These are phyloP conservation scores for Acacia crassicarpa DNA, from an alignment of 306 rosid genomes.

Conservation along the genomic window DNA sequence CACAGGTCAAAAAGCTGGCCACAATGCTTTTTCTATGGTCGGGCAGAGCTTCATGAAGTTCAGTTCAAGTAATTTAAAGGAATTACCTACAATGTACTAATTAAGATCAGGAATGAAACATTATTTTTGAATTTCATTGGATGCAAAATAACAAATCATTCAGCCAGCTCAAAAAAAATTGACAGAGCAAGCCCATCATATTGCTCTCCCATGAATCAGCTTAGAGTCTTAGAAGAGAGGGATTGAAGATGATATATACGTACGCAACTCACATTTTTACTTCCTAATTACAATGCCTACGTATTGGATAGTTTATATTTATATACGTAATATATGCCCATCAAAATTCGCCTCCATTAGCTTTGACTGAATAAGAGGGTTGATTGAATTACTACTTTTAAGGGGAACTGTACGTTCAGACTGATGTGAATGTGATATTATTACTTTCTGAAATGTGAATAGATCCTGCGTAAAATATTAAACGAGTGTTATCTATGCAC, in stretches of 20 bases:
- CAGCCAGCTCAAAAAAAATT: constrained; percentile 8
- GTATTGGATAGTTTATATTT: not conserved
- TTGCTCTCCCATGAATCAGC: too few species aligned
- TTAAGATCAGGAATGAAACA: constrained; percentile 2
- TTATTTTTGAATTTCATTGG: not conserved
- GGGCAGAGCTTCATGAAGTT: not conserved
- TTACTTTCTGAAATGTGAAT: not conserved
- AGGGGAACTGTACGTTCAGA: not conserved
- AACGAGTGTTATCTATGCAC: not conserved
- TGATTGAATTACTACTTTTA: not conserved
- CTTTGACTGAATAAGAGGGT: not conserved
- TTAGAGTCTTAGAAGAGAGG: not conserved
- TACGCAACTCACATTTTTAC: not conserved
- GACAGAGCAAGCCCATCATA: constrained; percentile 18
- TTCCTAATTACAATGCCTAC: not conserved
- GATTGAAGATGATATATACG: not conserved
- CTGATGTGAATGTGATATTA: not conserved
- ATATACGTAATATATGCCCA: not conserved
- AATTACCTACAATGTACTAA: not conserved
- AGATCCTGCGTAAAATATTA: not conserved
- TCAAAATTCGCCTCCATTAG: not conserved
- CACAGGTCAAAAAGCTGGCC: too few species aligned
- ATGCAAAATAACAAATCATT: not conserved
- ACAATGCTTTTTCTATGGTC: too few species aligned
- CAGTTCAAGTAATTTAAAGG: not conserved